phyloP scores from a whole-genome alignment of 73 alveolate genomes.

The Paramecium pentaurelia region DNA sequence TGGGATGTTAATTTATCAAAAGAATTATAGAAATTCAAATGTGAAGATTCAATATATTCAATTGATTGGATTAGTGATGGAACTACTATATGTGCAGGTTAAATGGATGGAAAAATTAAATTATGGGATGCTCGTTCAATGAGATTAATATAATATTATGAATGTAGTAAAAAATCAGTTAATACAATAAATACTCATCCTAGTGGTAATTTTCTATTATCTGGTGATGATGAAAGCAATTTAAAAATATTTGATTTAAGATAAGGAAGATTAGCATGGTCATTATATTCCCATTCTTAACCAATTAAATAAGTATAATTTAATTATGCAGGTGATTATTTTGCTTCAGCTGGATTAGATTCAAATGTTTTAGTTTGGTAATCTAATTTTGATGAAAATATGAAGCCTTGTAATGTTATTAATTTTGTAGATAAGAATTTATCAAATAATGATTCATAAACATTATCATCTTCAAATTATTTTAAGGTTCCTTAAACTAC shows the following conservation, averaged over 20 bases:
- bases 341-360: conserved; percentile 84
- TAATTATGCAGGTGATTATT: conserved; percentile 93
- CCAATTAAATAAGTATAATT: conserved; percentile 85
- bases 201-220: conserved; percentile 88
- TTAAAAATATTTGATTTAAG: conserved; percentile 97
- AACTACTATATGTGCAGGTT: conserved; percentile 90
- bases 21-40: conserved; percentile 73
- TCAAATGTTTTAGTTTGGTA: conserved; percentile 51
- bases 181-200: conserved; percentile 92
- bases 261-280: conserved; percentile 92
- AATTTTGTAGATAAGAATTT: neutral
- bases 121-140: conserved; percentile 97
- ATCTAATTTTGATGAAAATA: conserved; percentile 42
- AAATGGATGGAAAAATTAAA: conserved; percentile 95
- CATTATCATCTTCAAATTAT: neutral
- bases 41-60: conserved; percentile 79
- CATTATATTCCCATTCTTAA: conserved; percentile 96
- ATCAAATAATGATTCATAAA: neutral
- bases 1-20: conserved; percentile 90
- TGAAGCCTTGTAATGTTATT: conserved; percentile 17
- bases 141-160: conserved; percentile 84
- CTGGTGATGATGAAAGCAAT: conserved; percentile 93
- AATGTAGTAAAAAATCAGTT: conserved; percentile 89
- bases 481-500: conserved; percentile 12
- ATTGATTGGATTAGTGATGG: conserved; percentile 97